Evolutionary conservation across 768 basidiomycete genomes (phyloP).

Genomic region (Tulasnella sp.): DNA sequence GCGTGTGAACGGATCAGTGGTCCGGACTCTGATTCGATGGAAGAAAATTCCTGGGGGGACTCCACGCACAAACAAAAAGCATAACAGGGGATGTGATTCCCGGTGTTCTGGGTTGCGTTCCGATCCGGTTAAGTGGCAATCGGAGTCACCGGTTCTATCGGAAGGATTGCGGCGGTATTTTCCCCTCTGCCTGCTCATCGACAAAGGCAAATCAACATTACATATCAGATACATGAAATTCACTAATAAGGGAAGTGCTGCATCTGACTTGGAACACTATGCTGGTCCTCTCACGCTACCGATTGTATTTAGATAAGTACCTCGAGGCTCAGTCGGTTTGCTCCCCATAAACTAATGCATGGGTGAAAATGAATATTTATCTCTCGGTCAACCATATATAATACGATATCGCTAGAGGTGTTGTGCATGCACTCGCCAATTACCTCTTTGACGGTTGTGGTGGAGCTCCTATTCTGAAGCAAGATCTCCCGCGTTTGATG

Average conservation of each 20-base stretch:
- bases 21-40: not conserved
- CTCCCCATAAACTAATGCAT: not conserved
- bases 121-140: not conserved
- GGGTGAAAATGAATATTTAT: not conserved
- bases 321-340: not conserved
- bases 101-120: not conserved
- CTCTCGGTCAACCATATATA: not conserved
- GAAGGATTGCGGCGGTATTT: not conserved
- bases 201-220: not conserved
- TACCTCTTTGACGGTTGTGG: not conserved
- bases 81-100: not conserved
- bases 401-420: not conserved
- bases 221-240: not conserved
- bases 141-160: conserved; percentile 1
- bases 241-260: not conserved
- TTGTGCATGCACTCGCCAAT: not conserved
- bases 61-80: not conserved
- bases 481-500: not conserved
- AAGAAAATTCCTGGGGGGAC: not conserved
- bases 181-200: not conserved
- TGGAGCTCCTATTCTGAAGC: not conserved
- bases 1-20: not conserved
- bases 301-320: not conserved
- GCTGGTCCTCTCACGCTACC: not conserved
- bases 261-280: not conserved